Evolutionary conservation across 2,329 filamentous ascomycete species (phyloP).

Genomic region (Xylaria sp.): DNA sequence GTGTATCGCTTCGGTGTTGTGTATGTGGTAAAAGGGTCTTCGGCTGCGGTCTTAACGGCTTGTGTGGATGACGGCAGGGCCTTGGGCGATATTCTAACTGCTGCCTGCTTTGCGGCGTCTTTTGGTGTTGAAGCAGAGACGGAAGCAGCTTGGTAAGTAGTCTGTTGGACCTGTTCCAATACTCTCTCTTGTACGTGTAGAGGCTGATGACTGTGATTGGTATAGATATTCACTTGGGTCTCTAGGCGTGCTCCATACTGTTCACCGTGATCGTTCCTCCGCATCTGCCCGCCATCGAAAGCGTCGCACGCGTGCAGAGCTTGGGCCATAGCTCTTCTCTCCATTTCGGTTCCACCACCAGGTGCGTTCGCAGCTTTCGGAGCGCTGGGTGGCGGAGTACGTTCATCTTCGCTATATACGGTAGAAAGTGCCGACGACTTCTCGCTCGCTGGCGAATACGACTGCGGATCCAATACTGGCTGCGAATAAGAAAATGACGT

Average conservation of each 20-base stretch:
- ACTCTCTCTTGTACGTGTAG: conserved; percentile 26
- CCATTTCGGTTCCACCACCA: conserved; percentile 15
- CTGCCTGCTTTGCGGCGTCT: not conserved
- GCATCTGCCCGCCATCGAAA: conserved; percentile 16
- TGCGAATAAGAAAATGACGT: conserved; percentile 7
- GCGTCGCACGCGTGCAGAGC: conserved; percentile 32
- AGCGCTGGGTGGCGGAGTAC: conserved; percentile 38
- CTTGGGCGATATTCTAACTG: conserved; percentile 15
- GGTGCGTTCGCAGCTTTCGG: conserved; percentile 17
- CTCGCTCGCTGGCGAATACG: conserved; percentile 53
- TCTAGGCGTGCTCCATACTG: not conserved
- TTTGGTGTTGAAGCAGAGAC: not conserved
- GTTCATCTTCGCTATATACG: conserved; percentile 65
- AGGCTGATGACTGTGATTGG: not conserved
- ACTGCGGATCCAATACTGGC: conserved; percentile 9
- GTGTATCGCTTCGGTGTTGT: conserved; percentile 32
- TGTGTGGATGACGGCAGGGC: conserved; percentile 36
- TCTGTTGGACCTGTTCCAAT: conserved; percentile 24
- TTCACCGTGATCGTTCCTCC: not conserved
- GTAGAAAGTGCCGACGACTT: conserved; percentile 67
- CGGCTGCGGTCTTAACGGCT: conserved; percentile 25
- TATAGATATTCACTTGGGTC: not conserved
- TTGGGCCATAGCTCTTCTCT: conserved; percentile 26
- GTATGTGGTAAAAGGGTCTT: conserved; percentile 45
- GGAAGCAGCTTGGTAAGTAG: not conserved